phyloP scores from a whole-genome alignment of 805 yeast species.

The Ogataea thermomethanolica region DNA sequence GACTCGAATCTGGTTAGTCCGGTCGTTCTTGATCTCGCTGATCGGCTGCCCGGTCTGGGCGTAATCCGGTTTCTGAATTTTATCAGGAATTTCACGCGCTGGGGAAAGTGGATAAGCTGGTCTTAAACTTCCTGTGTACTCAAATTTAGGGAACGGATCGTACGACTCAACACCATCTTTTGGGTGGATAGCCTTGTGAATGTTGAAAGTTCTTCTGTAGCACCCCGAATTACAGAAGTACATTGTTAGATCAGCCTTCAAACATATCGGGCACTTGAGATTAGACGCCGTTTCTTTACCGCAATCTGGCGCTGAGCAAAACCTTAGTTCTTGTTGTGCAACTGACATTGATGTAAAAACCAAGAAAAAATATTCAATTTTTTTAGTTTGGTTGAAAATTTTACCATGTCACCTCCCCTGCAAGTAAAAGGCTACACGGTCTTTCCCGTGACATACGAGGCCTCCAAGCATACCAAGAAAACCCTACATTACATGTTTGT shows the following conservation, averaged over 20 bases:
- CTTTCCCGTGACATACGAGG: conserved; percentile 44
- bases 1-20: conserved; percentile 61
- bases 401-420: conserved; percentile 11
- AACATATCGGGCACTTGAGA: conserved; percentile 88
- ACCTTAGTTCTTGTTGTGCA: conserved; percentile 11
- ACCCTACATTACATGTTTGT: conserved; percentile 56
- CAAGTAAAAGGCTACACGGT: conserved; percentile 55
- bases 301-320: conserved; percentile 79
- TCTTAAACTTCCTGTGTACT: conserved; percentile 69
- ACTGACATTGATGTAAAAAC: neutral
- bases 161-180: conserved; percentile 58
- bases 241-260: conserved; percentile 61
- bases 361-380: neutral
- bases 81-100: conserved; percentile 65
- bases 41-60: conserved; percentile 76
- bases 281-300: conserved; percentile 73
- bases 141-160: conserved; percentile 82
- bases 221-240: conserved; percentile 83
- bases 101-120: conserved; percentile 81
- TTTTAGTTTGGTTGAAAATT: conserved; percentile 1
- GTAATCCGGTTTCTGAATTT: conserved; percentile 77
- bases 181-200: conserved; percentile 74
- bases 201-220: conserved; percentile 66
- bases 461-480: conserved; percentile 22
- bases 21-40: conserved; percentile 69